Conservation (phyloP, 257 asterid species). For the Ocimum tenuiflorum region DNA sequence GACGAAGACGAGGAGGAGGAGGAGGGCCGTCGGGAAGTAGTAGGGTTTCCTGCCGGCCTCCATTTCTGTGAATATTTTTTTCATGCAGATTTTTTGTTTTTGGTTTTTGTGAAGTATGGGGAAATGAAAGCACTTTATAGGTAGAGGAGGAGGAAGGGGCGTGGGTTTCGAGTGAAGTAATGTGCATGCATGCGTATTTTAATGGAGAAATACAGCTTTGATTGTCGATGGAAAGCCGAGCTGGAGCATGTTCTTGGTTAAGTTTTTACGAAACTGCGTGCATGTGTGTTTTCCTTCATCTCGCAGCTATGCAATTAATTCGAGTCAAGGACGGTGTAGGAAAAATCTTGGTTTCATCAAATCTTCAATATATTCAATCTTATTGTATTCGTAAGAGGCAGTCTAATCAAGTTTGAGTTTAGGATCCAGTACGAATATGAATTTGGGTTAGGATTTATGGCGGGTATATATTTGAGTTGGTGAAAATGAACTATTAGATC, state of each 20-base stretch:
- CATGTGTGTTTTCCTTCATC: too few relatives aligned
- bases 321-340: neutral
- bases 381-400: too few relatives aligned
- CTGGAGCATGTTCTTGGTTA: neutral
- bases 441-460: too few relatives aligned
- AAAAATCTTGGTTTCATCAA: neutral
- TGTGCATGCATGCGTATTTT: constrained; percentile 10
- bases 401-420: too few relatives aligned
- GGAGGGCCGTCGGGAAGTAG: too few relatives aligned
- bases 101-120: constrained; percentile 23
- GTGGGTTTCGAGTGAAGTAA: constrained; percentile 32
- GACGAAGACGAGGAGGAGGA: too few relatives aligned
- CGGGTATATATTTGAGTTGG: too few relatives aligned
- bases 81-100: constrained; percentile 30
- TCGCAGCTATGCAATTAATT: neutral
- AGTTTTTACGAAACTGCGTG: neutral
- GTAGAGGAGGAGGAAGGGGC: neutral
- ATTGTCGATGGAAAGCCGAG: neutral
- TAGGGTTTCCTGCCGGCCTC: too few relatives aligned
- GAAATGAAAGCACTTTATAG: constrained; percentile 12
- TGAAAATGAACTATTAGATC: too few relatives aligned
- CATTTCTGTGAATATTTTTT: too few relatives aligned
- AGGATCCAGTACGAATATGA: too few relatives aligned
- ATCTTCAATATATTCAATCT: too few relatives aligned
- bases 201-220: constrained; percentile 11